Conservation (phyloP, 495 filamentous ascomycete species). For the Cudoniella acicularis region DNA sequence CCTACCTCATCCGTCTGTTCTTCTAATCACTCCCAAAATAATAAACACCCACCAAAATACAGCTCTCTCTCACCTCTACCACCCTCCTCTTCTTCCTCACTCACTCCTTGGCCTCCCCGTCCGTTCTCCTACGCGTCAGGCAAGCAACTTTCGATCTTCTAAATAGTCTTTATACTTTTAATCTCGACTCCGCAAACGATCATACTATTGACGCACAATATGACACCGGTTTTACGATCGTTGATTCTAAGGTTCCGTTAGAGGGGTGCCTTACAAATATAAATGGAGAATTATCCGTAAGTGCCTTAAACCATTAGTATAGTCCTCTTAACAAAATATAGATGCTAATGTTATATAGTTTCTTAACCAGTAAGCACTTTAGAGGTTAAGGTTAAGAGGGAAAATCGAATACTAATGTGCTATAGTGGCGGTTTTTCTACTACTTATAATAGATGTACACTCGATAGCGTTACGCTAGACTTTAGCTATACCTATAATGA, state of each 20-base stretch:
- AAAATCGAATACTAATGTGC: constrained; percentile 4
- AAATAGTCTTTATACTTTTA: constrained; percentile 4
- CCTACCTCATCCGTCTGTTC: constrained; percentile 1
- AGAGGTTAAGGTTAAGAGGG: constrained; percentile 4
- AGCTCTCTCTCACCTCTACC: constrained; percentile 1
- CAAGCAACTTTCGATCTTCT: constrained; percentile 5
- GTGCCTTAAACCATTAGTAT: constrained; percentile 1
- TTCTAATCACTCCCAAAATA: constrained; percentile 4
- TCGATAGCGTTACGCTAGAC: constrained; percentile 1
- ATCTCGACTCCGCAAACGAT: constrained; percentile 3
- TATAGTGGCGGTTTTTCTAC: constrained; percentile 4
- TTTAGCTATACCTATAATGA: constrained; percentile 4
- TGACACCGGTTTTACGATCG: constrained; percentile 4
- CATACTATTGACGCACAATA: constrained; percentile 4
- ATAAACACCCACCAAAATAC: constrained; percentile 4
- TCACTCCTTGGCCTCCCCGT: neutral
- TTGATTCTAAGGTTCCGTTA: neutral
- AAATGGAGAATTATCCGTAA: constrained; percentile 5
- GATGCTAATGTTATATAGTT: constrained; percentile 4
- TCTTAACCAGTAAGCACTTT: neutral
- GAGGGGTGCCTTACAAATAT: constrained; percentile 3
- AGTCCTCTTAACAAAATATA: constrained; percentile 4
- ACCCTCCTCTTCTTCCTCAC: constrained; percentile 3
- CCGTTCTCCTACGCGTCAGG: constrained; percentile 3
- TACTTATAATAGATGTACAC: constrained; percentile 5